Evolutionary conservation across 192 early-diverging fungal genomes (phyloP), one percentile per base, ranked within the genome.

Genomic region (Gryganskiella cystojenkinii): DNA sequence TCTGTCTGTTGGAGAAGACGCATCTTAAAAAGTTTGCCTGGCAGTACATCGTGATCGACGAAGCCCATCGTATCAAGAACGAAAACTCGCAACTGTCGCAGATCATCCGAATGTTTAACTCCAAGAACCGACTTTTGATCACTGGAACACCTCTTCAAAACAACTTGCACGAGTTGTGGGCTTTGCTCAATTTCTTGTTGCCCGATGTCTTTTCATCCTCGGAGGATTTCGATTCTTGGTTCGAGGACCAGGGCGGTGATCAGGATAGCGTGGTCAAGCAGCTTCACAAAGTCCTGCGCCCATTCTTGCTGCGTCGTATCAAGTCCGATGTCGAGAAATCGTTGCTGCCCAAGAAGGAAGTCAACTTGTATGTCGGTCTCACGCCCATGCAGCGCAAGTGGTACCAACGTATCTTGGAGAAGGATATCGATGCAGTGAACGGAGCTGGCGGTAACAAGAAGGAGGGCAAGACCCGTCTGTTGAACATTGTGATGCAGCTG

Each of bases 101-200:
- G 71, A 96, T 98, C n/a, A 93, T 99, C 28, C 91, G 96, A 51
- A 83, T 93, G 52, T 92, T 99, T 74, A 84, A 89, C 34, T 95
- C 96, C 31, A 87, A 91, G 51, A 93, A 95, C 64, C 89, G 98
- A 33, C 86, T 99, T 51, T 80, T 99, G 40, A 91, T 99, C 19
- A 97, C 97, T 0, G 97, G 97, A 64, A 99, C 97, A 1, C 97
- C 97, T 19, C 88, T 99, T 31, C 96, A 98, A 73, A 99, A 99
- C 88, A 96, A 98, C 60, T 84, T 99, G 13, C 95, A 98, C 70
- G 98, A 99, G 81, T 86, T 99, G n/a, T 99, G 98, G 98, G 95
- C 96, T 17, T 82, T 99, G 61, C 87, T 99, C 10, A 98, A 99
- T 81, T 99, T 99, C 72, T 79, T 99, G 76, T 81, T 99, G 30